Base-by-base conservation (phyloP, 148 eudicot species). In the Camellia sinensis region DNA sequence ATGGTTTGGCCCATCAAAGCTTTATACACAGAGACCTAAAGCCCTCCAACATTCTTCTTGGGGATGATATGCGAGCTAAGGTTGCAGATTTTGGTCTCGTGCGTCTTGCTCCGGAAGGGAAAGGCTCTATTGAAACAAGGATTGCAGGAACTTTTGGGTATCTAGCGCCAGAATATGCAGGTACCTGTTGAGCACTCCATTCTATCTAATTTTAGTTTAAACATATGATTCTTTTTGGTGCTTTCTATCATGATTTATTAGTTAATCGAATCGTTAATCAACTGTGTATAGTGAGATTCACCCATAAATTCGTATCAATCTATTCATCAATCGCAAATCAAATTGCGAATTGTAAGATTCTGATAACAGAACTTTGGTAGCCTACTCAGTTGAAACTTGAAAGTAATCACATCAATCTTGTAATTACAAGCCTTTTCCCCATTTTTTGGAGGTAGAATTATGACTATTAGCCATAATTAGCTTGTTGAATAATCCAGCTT, bases 101-200 rank as follows among this genome's bases (percentile, higher is more conserved):
- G 43, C 92, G 97, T 75, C 93, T 93, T 82, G 97, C 97, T 64
- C 97, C 97, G 1, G 98, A 95, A 83, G 98, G 98, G 5, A 93
- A 95, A 83, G 95, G 87, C 73, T 93, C 97, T 1, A 84, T 95
- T 52, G 94, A 91, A 68, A 95, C 98, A 12, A 88, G 98, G 79
- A 91, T 95, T 83, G 98, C 98, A 61, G 98, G 98, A 71, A 95
- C 98, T 1, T 93, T 93, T 29, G 98, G 98, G 50, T 95, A 95
- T 85, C 83, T 95, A 70, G 98, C 98, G 11, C 98, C 98, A 15
- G 98, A 95, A 88, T 95, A 95, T 80, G 98, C 98, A 92, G 98
- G 98, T 93, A 89, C 66, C 8, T 43, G 15, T 74, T 59, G 6
- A 40, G 50, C 62, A 8, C 8, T 61, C 13, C 77, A 60, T 56